Base-by-base conservation (phyloP, 2,329 filamentous ascomycete species). In the Xenosphaeropsis pyriputrescens region DNA sequence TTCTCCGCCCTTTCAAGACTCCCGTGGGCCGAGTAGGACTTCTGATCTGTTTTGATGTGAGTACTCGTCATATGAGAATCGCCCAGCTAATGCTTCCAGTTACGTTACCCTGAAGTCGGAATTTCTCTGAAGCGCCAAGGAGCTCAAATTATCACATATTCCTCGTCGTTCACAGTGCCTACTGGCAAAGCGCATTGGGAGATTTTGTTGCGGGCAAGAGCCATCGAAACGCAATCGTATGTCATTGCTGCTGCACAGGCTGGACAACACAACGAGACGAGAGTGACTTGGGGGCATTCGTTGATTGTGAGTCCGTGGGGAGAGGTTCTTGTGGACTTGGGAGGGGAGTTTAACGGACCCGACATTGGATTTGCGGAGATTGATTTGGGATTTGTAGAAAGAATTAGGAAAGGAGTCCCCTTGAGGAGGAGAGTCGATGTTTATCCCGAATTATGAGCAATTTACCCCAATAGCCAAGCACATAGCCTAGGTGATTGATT, bases 291-390 rank as follows among this genome's bases (percentile, higher is more conserved):
- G 59, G 89, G 89, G 0, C 79, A 85, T 54, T 84, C 82, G 48
- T 75, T 93, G 63, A 80, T 93, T 34, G 68, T 95, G 18, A 79
- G 84, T 55, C 88, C 89, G 0, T 94, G 86, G 85, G 89, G 89
- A 0, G 68, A 72, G 40, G 70, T 95, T 1, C 53, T 85, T 31
- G 68, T 79, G 3, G 68, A 79, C 51, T 65, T 79, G 52, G 67
- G 67, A 31, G 77, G 75, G 1, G 63, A 52, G 26, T 49, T 47
- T 1, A 36, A 43, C n/a, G 61, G 65, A 38, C 59, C 65, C 5
- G 58, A 65, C 35, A 61, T 70, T 45, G 60, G 59, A 3, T 53
- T 61, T 29, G 65, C 68, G 2, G 67, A 75, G 46, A 63, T 77
- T 41, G 68, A 77, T 56, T 47, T 72, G 7, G 60, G 61, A 16